Base-by-base conservation (phyloP, 2,329 filamentous ascomycete genomes). In the Colletotrichum graminicola region DNA sequence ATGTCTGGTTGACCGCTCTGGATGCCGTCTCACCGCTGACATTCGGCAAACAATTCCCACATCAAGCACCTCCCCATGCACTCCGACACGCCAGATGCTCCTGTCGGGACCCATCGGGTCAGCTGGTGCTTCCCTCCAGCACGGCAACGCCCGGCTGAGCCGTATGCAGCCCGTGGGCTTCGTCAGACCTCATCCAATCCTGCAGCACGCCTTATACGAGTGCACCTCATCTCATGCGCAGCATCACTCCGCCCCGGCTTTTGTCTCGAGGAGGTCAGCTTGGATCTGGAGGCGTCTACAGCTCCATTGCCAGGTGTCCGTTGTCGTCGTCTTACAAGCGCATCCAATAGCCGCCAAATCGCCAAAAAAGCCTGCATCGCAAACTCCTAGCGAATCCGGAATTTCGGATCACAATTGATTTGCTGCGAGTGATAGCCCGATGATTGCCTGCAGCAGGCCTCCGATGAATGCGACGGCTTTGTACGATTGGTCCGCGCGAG, bases 171-270 rank as follows among this genome's bases (percentile, higher is more conserved):
- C 26, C 43, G 26, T 64, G 34, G 49, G 21, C 64, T 67, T 52
- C 56, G 68, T 67, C 68, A 71, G 68, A 59, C 32, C 39, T 47
- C 68, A 32, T 62, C 51, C 68, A 59, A 29, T 59, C 34, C 68
- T 67, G 64, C 51, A 52, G 56, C 57, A 26, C 49, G 23, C 59
- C 14, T 29, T 41, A 67, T 71, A 56, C 56, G 56, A 70, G 66
- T 43, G 47, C 63, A 45, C 49, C 63, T 18, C 61, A 32, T 32
- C n/a, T 29, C 51, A 56, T 71, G 63, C 63, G 61, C 43, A 36
- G 3, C 23, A 21, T 43, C 47, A 32, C 64, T 67, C 52, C 68
- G 64, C 67, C 67, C 47, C 64, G 43, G 62, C 49, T 62, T 67
- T 29, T 49, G 57, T 57, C 51, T 45, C 34, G 26, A 49, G n/a